Percentiles rank a stretch among this genome's conserved stretches.
These are phyloP conservation scores for Aschersonia sp. DNA, from an alignment of 2,329 filamentous ascomycete genomes.

Conservation along the genomic window DNA sequence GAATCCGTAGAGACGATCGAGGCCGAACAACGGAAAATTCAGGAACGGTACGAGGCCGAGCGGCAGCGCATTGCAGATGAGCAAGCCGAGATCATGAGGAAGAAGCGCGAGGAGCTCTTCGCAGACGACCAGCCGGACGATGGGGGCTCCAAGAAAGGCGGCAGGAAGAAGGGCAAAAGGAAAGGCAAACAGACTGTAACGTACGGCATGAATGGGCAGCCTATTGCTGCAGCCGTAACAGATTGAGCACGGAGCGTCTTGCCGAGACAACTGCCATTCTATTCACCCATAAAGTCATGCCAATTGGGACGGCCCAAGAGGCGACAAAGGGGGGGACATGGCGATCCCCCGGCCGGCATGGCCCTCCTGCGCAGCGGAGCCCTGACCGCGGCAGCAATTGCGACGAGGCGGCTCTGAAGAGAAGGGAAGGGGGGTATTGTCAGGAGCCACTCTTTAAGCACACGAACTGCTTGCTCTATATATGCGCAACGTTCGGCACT, in stretches of 20 bases:
- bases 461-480: too few relatives aligned
- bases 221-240: conserved; percentile 11
- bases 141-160: conserved; percentile 9
- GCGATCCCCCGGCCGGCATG: too few relatives aligned
- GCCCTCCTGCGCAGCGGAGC: too few relatives aligned
- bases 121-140: conserved; percentile 21
- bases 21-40: conserved; percentile 34
- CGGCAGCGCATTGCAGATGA: conserved; percentile 28
- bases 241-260: not conserved
- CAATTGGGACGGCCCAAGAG: not conserved
- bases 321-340: too few relatives aligned
- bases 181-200: conserved; percentile 16
- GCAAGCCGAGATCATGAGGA: conserved; percentile 30
- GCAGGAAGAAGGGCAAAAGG: conserved; percentile 18
- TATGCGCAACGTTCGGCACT: too few relatives aligned
- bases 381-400: too few relatives aligned
- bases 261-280: not conserved
- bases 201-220: conserved; percentile 23
- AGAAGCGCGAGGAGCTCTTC: conserved; percentile 34
- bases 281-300: not conserved
- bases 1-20: conserved; percentile 40
- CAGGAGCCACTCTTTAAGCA: too few relatives aligned
- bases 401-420: too few relatives aligned
- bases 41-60: conserved; percentile 30
- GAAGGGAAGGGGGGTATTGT: too few relatives aligned